A percentile compares a stretch with the other conserved stretches of the same genome.
Conservation (phyloP, 2,329 filamentous ascomycete genomes). For the Arthrobotrys pseudoclavata region DNA sequence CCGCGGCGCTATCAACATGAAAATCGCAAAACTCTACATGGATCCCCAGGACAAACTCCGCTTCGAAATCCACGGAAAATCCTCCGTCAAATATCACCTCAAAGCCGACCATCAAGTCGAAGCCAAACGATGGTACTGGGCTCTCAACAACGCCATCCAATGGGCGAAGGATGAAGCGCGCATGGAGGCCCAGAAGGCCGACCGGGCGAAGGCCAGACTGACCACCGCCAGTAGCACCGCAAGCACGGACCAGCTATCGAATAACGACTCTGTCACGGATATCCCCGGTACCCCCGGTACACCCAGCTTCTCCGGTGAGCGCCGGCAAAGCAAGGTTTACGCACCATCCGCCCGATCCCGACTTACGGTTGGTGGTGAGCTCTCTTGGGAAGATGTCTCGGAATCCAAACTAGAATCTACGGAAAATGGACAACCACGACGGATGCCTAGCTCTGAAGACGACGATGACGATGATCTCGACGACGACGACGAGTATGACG, state of each 20-base stretch:
- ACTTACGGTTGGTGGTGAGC: conserved; percentile 56
- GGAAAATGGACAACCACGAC: conserved; percentile 52
- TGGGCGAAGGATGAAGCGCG: conserved; percentile 97
- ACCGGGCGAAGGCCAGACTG: conserved; percentile 75
- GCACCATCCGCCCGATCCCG: conserved; percentile 39
- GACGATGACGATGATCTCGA: conserved; percentile 67
- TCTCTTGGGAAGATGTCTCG: conserved; percentile 57
- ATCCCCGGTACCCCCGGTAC: conserved; percentile 65
- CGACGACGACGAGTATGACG: conserved; percentile 74
- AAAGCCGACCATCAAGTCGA: conserved; percentile 99
- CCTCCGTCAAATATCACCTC: conserved; percentile 96
- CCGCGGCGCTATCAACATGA: conserved; percentile 98
- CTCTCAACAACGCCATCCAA: conserved; percentile 97
- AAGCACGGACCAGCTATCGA: conserved; percentile 48
- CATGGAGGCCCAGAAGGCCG: conserved; percentile 77
- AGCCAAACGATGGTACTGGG: conserved; percentile 99
- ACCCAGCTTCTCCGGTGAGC: conserved; percentile 68
- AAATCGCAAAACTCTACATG: conserved; percentile 94
- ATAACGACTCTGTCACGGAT: conserved; percentile 66
- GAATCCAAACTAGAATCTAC: conserved; percentile 51
- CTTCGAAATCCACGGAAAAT: conserved; percentile 98
- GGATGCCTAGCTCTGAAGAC: conserved; percentile 32
- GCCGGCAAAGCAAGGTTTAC: conserved; percentile 61
- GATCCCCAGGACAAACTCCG: conserved; percentile 96
- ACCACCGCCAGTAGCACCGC: conserved; percentile 72